phyloP scores from a whole-genome alignment of 768 basidiomycete species.

The Amanita exitialis region DNA sequence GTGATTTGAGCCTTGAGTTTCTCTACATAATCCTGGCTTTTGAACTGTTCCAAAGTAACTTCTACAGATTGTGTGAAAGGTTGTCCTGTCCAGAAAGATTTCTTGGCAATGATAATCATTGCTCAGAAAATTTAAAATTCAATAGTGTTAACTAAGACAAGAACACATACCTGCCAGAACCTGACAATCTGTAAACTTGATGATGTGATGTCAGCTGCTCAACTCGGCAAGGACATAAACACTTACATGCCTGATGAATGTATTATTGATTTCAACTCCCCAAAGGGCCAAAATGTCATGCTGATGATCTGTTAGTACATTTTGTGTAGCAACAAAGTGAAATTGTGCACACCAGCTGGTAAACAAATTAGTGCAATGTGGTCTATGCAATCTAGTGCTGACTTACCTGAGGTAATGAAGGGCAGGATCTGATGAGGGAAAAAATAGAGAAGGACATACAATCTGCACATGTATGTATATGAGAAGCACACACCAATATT shows the following conservation, averaged over 20 bases:
- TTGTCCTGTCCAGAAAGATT: not conserved
- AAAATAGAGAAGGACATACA: no score
- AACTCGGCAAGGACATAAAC: rapidly evolving
- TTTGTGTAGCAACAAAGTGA: no score
- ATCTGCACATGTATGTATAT: no score
- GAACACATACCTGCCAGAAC: not conserved
- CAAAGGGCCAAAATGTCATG: no score
- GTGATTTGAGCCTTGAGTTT: not conserved
- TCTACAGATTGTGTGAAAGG: not conserved
- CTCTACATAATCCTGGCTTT: not conserved
- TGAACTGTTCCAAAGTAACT: not conserved
- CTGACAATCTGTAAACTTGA: not conserved
- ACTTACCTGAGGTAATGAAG: no score
- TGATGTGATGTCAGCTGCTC: not conserved
- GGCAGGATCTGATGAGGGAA: no score
- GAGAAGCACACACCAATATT: no score
- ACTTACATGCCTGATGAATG: not conserved
- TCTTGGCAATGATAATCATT: not conserved
- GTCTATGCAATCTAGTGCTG: no score
- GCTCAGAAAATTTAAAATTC: not conserved
- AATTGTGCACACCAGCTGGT: no score
- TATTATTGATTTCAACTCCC: not conserved
- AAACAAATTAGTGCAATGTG: no score
- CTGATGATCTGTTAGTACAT: no score
- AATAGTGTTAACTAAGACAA: not conserved